phyloP scores from a whole-genome alignment of 371 early-diverging fungal genomes.

The Mortierella sp. region DNA sequence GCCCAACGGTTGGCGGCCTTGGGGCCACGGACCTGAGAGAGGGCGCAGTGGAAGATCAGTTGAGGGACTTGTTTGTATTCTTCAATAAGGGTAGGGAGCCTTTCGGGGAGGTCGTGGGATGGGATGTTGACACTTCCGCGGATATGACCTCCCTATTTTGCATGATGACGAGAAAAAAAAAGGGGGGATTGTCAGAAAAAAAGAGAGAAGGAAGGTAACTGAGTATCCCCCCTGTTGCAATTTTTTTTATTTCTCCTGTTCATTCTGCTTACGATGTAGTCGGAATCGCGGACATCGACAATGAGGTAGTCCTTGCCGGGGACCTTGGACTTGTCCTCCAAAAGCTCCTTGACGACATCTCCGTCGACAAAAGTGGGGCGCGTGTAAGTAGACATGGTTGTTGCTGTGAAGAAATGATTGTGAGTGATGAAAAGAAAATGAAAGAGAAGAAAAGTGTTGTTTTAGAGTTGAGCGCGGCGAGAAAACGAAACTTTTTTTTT shows the following conservation, averaged over 20 bases:
- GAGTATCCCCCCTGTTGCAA: no score
- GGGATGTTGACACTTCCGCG: conserved; percentile 85
- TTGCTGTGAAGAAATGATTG: neutral
- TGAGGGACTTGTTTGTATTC: conserved; percentile 72
- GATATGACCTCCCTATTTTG: conserved; percentile 85
- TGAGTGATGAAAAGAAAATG: neutral
- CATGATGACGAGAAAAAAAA: neutral
- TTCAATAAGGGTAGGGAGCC: conserved; percentile 63
- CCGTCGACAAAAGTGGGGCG: conserved; percentile 65
- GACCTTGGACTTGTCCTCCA: conserved; percentile 68
- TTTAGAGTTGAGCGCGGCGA: conserved; percentile 9
- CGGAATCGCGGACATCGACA: conserved; percentile 87
- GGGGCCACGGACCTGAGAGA: conserved; percentile 90
- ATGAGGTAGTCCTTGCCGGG: conserved; percentile 81
- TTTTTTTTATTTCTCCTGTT: no score
- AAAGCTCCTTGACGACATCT: conserved; percentile 68
- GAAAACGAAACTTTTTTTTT: neutral
- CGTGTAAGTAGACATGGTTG: conserved; percentile 21
- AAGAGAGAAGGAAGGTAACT: neutral
- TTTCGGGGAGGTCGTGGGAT: conserved; percentile 68
- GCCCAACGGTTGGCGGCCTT: conserved; percentile 85
- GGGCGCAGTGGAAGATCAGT: conserved; percentile 88
- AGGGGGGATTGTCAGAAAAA: neutral
- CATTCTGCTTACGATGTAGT: conserved; percentile 68
- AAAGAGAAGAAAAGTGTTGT: neutral